These are phyloP conservation scores for Holtermannia corniformis DNA, from an alignment of 768 basidiomycete genomes.

Conservation along the genomic window DNA sequence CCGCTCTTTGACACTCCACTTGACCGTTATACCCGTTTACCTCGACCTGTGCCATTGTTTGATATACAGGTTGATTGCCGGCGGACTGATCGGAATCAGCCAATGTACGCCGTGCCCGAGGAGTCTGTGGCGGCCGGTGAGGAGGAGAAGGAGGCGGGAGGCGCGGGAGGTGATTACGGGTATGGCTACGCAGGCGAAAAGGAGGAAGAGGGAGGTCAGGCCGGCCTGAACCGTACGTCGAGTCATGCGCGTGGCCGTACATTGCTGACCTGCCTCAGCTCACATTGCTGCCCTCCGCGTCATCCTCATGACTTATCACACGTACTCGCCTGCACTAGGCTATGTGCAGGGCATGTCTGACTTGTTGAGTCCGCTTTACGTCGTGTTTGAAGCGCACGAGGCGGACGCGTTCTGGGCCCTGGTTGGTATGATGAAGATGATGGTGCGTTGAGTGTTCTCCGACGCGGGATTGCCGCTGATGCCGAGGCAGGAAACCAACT, in stretches of 20 bases:
- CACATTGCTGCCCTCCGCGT: slow-evolving; percentile 81
- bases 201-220: slow-evolving; percentile 38
- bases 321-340: slow-evolving; percentile 48
- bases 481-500: slow-evolving; percentile 72
- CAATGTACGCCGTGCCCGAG: slow-evolving; percentile 57
- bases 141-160: slow-evolving; percentile 50
- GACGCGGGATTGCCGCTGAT: neutral
- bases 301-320: slow-evolving; percentile 63
- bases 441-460: slow-evolving; percentile 52
- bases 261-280: slow-evolving; percentile 20
- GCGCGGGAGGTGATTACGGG: slow-evolving; percentile 10
- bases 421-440: slow-evolving; percentile 85
- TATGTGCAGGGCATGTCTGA: slow-evolving; percentile 99
- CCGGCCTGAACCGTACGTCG: slow-evolving; percentile 35
- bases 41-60: slow-evolving; percentile 64
- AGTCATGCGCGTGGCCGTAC: neutral
- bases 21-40: slow-evolving; percentile 43
- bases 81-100: slow-evolving; percentile 88
- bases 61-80: slow-evolving; percentile 96
- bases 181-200: slow-evolving; percentile 19
- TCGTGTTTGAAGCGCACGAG: slow-evolving; percentile 80
- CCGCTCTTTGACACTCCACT: neutral
- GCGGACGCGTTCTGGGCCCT: slow-evolving; percentile 95
- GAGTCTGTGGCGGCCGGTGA: slow-evolving; percentile 33
- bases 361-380: slow-evolving; percentile 83